Evolutionary conservation across 345 rosid genomes (phyloP), one percentile per base, ranked within the genome.

Genomic region (Acer saccharum): DNA sequence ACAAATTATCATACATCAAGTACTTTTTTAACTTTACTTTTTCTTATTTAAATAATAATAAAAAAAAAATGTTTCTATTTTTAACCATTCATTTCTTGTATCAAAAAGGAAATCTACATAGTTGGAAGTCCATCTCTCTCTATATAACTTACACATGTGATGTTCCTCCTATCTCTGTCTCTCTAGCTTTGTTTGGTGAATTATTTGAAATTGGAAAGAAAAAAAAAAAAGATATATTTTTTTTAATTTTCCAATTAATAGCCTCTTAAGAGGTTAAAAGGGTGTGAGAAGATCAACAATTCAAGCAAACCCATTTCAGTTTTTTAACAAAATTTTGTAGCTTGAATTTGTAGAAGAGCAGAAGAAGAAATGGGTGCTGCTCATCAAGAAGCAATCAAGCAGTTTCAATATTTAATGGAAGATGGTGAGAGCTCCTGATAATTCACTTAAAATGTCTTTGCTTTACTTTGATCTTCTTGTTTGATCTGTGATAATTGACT

Each of bases 331-430:
- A 32, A 18, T 75, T 63, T 62, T 73, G 14, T 63, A 6, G 58
- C 58, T 57, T 8, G 66, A 52, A 69, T 14, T 68, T 13, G 7
- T 7, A 10, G 44, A n/a, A 25, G 61, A 66, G 44, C 2, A 52
- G 9, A 68, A 76, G 68, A 69, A 50, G 78, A 50, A 64, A 89
- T 91, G 94, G 89, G 86, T 70, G 75, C 73, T 74, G 84, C 83
- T 78, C 77, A 87, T 85, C 91, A 91, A 68, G 97, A 92, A 76
- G 92, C 89, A 21, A 80, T 91, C 85, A 86, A 87, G 88, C 92
- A 91, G 78, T 87, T 94, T 48, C 90, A 86, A 84, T 74, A 90
- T 69, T 84, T 90, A 65, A 87, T 94, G 89, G 93, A 88, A 80
- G 84, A 88, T 72, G 92, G 99, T 95, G 66, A 86, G 89, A 86